These are phyloP conservation scores for Cardiospermum halicacabum DNA, from an alignment of 345 rosid genomes.

Conservation along the genomic window DNA sequence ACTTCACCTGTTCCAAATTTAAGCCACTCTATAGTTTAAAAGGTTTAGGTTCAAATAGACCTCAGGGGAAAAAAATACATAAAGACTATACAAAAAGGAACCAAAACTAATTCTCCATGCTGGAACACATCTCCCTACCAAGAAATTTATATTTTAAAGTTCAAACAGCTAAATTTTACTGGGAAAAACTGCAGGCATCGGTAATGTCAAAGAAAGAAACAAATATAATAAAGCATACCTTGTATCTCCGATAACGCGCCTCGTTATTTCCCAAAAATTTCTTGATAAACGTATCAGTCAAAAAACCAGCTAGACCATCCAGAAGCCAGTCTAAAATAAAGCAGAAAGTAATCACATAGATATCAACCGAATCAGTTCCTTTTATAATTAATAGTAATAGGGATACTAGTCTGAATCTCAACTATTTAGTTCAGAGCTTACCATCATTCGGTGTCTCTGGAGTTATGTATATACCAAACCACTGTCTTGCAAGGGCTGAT, in stretches of 20 bases:
- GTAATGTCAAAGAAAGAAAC: neutral
- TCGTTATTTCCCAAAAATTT: slow-evolving; percentile 94
- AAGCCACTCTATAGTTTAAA: too few relatives aligned
- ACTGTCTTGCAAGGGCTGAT: slow-evolving; percentile 88
- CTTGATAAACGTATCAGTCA: slow-evolving; percentile 86
- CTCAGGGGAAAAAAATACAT: too few relatives aligned
- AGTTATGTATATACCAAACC: slow-evolving; percentile 90
- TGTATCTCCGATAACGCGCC: slow-evolving; percentile 86
- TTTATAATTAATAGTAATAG: neutral
- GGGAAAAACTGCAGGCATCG: neutral
- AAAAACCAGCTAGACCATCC: slow-evolving; percentile 94
- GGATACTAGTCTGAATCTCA: slow-evolving; percentile 8
- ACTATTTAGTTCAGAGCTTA: slow-evolving; percentile 30
- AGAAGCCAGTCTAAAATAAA: slow-evolving; percentile 83
- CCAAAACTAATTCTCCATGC: neutral
- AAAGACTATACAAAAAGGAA: neutral
- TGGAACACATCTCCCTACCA: neutral
- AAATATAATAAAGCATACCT: slow-evolving; percentile 45
- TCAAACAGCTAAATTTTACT: neutral
- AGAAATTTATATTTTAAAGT: neutral
- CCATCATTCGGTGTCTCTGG: slow-evolving; percentile 89
- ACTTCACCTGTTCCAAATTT: neutral
- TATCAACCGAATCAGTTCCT: neutral
- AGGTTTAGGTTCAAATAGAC: too few relatives aligned
- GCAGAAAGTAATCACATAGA: slow-evolving; percentile 15